These are phyloP conservation scores for Eucalyptus shirleyi DNA, from an alignment of 345 rosid genomes.

Conservation along the genomic window DNA sequence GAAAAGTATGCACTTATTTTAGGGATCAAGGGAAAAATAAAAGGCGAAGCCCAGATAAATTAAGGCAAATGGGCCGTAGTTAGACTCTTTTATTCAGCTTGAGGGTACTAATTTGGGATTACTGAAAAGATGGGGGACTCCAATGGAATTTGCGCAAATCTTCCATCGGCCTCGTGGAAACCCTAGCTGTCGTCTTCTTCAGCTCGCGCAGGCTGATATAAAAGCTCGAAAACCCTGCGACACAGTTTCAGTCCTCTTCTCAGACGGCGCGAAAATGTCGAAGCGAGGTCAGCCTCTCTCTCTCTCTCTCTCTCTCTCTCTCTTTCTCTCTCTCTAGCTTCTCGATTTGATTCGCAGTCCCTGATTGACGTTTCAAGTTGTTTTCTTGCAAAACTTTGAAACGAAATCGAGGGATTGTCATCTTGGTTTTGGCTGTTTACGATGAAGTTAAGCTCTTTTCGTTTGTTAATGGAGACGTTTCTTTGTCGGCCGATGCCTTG, in stretches of 20 bases:
- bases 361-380: neutral
- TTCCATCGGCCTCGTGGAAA: neutral
- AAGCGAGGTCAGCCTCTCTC: constrained; percentile 2
- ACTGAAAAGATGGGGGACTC: neutral
- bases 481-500: neutral
- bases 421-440: neutral
- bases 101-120: neutral
- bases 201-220: neutral
- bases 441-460: neutral
- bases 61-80: neutral
- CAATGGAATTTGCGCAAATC: neutral
- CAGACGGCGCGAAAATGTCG: neutral
- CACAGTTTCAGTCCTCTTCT: neutral
- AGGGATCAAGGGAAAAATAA: neutral
- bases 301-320: no score
- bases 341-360: neutral
- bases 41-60: neutral
- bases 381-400: neutral
- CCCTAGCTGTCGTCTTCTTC: neutral
- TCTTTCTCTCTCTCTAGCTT: neutral
- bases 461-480: accelerated
- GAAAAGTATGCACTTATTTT: neutral
- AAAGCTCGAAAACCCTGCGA: neutral
- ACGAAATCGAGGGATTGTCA: neutral
- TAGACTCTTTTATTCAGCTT: neutral